phyloP scores from a whole-genome alignment of 1,139 yeast genomes.

The Kazachstania sp. region DNA sequence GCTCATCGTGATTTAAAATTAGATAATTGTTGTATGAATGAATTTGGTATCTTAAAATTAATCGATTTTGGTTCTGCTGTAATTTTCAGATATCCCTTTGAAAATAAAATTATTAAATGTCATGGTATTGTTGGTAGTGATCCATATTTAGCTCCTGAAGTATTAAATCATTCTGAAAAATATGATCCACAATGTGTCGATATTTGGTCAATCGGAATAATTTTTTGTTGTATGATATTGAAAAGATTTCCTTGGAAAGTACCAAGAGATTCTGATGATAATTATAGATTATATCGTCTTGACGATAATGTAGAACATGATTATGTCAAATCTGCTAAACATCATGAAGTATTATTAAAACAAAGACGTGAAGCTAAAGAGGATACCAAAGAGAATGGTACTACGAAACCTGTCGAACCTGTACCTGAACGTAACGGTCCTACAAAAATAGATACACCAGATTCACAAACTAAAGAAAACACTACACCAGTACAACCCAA shows the following conservation, averaged over 20 bases:
- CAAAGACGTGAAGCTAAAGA: conserved; percentile 15
- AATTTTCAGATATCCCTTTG: conserved; percentile 86
- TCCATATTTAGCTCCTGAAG: conserved; percentile 96
- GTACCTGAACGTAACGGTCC: background rate
- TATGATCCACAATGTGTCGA: conserved; percentile 92
- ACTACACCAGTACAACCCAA: too few relatives aligned
- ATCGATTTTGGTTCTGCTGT: conserved; percentile 96
- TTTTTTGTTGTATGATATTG: conserved; percentile 90
- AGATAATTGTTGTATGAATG: conserved; percentile 87
- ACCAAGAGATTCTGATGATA: conserved; percentile 73
- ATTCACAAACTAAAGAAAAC: too few relatives aligned
- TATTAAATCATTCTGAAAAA: conserved; percentile 50
- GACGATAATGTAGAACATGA: conserved; percentile 37
- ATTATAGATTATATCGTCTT: conserved; percentile 53
- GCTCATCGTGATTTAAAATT: conserved; percentile 93
- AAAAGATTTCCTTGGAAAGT: conserved; percentile 96
- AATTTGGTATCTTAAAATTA: conserved; percentile 76
- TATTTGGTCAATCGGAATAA: conserved; percentile 91
- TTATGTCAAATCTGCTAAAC: conserved; percentile 39
- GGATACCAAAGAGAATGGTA: background rate
- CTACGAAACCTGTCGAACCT: background rate
- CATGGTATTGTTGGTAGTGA: conserved; percentile 96
- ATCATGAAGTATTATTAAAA: conserved; percentile 37
- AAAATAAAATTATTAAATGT: conserved; percentile 64
- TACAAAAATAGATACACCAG: too few relatives aligned